These are phyloP conservation scores for Backusella mclennaniae DNA, from an alignment of 192 early-diverging fungal genomes.

Conservation along the genomic window DNA sequence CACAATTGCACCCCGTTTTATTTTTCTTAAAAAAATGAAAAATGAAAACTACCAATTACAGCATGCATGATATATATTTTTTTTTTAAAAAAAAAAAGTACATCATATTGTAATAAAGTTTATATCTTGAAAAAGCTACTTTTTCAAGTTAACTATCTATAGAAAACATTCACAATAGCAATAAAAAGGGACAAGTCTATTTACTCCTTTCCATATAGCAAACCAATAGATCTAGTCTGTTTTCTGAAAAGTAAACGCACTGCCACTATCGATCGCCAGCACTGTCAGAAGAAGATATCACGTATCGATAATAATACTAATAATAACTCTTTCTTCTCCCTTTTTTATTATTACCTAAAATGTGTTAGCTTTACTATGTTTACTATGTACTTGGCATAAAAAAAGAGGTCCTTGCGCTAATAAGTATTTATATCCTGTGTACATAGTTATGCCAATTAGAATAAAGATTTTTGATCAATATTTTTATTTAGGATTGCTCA, in stretches of 20 bases:
- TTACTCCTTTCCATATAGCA: neutral
- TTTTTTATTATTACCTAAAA: neutral
- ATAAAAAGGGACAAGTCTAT: neutral
- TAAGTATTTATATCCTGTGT: neutral
- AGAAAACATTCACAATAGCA: neutral
- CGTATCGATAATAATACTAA: neutral
- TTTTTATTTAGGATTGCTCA: neutral
- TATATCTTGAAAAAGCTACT: neutral
- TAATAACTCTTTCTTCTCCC: neutral
- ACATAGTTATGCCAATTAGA: neutral
- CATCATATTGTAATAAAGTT: neutral
- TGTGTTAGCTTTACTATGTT: neutral
- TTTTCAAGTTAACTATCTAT: neutral
- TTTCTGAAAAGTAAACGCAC: neutral
- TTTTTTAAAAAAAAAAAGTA: too few species aligned
- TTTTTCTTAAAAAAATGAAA: neutral
- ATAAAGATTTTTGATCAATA: neutral
- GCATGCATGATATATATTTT: neutral
- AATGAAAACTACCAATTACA: neutral
- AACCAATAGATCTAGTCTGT: neutral
- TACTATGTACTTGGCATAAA: neutral
- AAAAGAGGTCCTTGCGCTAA: neutral
- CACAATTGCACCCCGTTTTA: neutral
- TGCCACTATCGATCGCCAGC: neutral
- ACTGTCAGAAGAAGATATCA: neutral